These are phyloP conservation scores for Dactylellina sp. DNA, from an alignment of 2,329 filamentous ascomycete species.

Conservation along the genomic window DNA sequence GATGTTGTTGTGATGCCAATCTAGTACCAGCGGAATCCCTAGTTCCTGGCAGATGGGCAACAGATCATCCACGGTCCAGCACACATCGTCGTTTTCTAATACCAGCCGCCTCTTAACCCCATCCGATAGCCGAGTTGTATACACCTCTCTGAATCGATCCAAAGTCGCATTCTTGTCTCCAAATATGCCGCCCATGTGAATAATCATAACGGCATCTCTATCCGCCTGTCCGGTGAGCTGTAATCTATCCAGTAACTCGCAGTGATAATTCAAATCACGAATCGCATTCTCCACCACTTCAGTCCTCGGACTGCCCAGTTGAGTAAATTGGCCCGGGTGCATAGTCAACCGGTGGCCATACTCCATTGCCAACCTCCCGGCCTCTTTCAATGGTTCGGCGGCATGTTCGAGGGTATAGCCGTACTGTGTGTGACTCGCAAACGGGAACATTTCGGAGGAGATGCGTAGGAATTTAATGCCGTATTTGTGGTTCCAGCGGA, in stretches of 20 bases:
- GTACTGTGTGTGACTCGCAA: constrained; percentile 87
- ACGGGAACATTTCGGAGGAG: constrained; percentile 96
- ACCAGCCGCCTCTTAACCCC: constrained; percentile 84
- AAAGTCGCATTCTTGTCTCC: constrained; percentile 86
- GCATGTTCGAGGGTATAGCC: constrained; percentile 91
- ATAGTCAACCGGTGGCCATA: constrained; percentile 87
- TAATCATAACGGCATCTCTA: constrained; percentile 89
- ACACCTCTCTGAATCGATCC: constrained; percentile 81
- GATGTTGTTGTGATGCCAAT: constrained; percentile 97
- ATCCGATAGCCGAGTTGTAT: constrained; percentile 71
- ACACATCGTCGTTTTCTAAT: constrained; percentile 93
- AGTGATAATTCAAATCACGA: constrained; percentile 87
- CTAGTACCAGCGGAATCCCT: constrained; percentile 91
- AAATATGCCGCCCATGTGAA: constrained; percentile 92
- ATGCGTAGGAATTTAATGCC: constrained; percentile 92
- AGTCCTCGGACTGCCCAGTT: constrained; percentile 83
- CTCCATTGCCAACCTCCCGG: constrained; percentile 79
- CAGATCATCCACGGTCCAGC: constrained; percentile 91
- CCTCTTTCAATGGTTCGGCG: constrained; percentile 78
- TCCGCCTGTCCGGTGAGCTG: constrained; percentile 81
- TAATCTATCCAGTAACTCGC: constrained; percentile 82
- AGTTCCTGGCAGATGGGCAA: constrained; percentile 90
- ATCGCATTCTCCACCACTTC: constrained; percentile 81
- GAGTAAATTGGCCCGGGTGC: constrained; percentile 92
- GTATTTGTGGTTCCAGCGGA: constrained; percentile 91